Evolutionary conservation across 768 basidiomycete species (phyloP).

Genomic region (Phanerochaete carnosa): DNA sequence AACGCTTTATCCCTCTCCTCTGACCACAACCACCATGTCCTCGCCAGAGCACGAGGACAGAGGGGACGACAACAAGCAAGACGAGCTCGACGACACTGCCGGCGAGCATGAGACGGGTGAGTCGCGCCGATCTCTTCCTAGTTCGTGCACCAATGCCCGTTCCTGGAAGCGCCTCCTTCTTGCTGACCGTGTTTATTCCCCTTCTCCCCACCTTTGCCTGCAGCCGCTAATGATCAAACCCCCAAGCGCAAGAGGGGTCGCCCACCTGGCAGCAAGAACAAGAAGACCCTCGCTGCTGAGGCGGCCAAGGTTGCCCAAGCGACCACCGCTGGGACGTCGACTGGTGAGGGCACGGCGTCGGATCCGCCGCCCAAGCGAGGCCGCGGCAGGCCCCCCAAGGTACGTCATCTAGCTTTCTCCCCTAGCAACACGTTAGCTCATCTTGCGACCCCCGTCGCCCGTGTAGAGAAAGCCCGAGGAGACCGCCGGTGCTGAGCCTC

Average conservation of each 20-base stretch:
- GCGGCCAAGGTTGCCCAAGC: constrained; percentile 3
- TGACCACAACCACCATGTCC: constrained; percentile 49
- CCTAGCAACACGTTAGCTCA: not conserved
- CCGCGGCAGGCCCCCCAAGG: constrained; percentile 52
- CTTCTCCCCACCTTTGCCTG: constrained; percentile 26
- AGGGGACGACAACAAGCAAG: constrained; percentile 49
- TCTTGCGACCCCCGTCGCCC: not conserved
- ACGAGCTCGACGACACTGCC: constrained; percentile 54
- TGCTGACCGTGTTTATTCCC: constrained; percentile 22
- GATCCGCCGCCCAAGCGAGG: constrained; percentile 37
- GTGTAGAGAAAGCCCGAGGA: constrained; percentile 35
- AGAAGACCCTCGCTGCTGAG: constrained; percentile 40
- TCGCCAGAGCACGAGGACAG: constrained; percentile 55
- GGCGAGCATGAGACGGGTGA: constrained; percentile 30
- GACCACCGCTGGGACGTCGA: constrained; percentile 20
- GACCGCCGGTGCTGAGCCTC: constrained; percentile 27
- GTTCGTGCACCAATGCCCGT: constrained; percentile 20
- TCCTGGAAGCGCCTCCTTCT: constrained; percentile 15
- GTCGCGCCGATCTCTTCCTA: constrained; percentile 19
- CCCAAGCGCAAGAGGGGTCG: constrained; percentile 82
- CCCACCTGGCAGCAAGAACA: constrained; percentile 86
- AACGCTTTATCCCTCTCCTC: constrained; percentile 32
- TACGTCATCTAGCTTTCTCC: constrained; percentile 19
- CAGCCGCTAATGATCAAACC: constrained; percentile 34
- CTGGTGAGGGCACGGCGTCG: constrained; percentile 20